Base-by-base conservation (phyloP, 2,329 filamentous ascomycete species). In the Neonectria sp. region DNA sequence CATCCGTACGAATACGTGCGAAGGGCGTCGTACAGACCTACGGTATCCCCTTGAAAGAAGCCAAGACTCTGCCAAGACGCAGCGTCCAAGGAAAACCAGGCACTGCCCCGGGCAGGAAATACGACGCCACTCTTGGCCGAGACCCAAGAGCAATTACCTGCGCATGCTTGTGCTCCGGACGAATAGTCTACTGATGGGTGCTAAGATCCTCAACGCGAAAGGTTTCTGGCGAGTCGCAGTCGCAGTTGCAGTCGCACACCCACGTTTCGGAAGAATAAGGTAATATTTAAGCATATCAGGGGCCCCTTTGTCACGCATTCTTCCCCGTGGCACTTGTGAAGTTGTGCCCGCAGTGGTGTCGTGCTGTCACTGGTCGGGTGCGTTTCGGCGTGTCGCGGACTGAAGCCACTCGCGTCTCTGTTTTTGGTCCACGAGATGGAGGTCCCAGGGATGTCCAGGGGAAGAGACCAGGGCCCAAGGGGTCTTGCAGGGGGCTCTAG, bases 251-350 rank as follows among this genome's bases (percentile, higher is more conserved):
- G 35, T 17, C 52, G 31, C 53, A 52, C 27, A 21, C 43, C 24
- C 52, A 37, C 66, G 71, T 73, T 72, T 73, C 62, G 60, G 49
- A 43, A 60, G 72, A 74, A 73, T 74, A 74, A 74, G 72, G 72
- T 74, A 74, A 74, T 69, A 74, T 74, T 74, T 74, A 74, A 74
- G 72, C 72, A 74, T 74, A 74, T 69, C 72, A 72, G 72, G 71
- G 65, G 67, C 13, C n/a, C 15, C 37, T 51, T 51, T 17, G 25
- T 8, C 17, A 21, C 46, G 46, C 46, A 49, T 51, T 31, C 27
- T 33, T n/a, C 48, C 27, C 48, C 27, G 48, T 56, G 46, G 35
- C 35, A 29, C 29, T 40, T 24, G 27, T 6, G 21, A 24, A 45
- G 31, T 6, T 56, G 55, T 33, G 52, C 21, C 35, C 29, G 31